Base-by-base conservation (phyloP, 2,329 filamentous ascomycete genomes). In the Ophidiomyces ophidiicola region DNA sequence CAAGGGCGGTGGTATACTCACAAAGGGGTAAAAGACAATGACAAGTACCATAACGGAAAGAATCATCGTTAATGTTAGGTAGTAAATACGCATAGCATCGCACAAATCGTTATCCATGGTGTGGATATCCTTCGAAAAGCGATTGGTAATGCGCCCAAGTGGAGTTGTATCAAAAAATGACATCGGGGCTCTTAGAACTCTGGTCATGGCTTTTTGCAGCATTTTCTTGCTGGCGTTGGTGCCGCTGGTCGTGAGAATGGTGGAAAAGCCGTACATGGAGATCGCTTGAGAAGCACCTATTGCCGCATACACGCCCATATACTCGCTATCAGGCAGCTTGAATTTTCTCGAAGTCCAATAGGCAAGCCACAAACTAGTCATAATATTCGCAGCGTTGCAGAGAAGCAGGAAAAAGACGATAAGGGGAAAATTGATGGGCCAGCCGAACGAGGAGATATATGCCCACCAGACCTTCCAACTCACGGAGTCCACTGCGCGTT, bases 141-240 rank as follows among this genome's bases (percentile, higher is more conserved):
- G 82, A 58, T 96, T 96, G 15, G 86, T 94, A 57, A 96, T 94
- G 25, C 88, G 80, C 14, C 90, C 90, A 1, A 96, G 71, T 0
- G 90, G 90, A 0, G 90, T 96, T 0, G 90, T 96, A 53, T 98
- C 90, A 63, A 96, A 96, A 64, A 96, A 96, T 3, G 82, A 81
- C 85, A 80, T 79, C 1, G 77, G 77, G 3, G 77, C 76, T 32
- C 76, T 66, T 6, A 80, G 58, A 1, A 90, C 84, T 11, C 82
- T 72, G 6, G 70, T 76, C 51, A 96, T 82, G 5, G 90, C 88
- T 24, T 76, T 69, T 20, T 80, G 75, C 36, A 96, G 72, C 74
- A 96, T 85, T 26, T 70, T 70, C 58, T 82, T 88, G 54, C 83
- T 90, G 4, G 87, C 75, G 14, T 72, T 76, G 1, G 90, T 94